Conservation (phyloP, 495 filamentous ascomycete species). For the Collariella sp. region DNA sequence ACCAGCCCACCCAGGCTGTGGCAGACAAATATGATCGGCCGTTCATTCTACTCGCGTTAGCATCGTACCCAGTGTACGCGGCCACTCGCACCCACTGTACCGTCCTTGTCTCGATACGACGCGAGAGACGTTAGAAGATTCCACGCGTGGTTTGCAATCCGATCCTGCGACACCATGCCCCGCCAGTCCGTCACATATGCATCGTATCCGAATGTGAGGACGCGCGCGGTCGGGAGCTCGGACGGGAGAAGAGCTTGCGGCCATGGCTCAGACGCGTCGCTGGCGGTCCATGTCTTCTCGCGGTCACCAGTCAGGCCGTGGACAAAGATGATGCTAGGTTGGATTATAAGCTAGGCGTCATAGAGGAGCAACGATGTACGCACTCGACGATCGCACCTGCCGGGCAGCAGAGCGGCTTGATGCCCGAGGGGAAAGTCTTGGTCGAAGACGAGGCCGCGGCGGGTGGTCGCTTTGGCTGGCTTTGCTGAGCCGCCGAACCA, state of each 20-base stretch:
- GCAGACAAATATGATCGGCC: conserved; percentile 27
- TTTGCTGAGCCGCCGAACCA: not conserved
- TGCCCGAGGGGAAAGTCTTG: conserved; percentile 3
- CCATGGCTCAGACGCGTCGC: not conserved
- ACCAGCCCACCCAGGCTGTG: conserved; percentile 36
- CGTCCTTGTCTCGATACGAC: conserved; percentile 12
- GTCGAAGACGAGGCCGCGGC: not conserved
- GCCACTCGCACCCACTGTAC: conserved; percentile 9
- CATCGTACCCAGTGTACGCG: too few relatives aligned
- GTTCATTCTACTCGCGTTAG: conserved; percentile 15
- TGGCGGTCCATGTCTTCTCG: conserved; percentile 4
- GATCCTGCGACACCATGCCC: conserved; percentile 14
- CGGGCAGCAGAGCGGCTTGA: not conserved
- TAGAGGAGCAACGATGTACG: not conserved
- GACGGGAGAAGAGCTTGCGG: conserved; percentile 3
- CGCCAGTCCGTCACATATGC: conserved; percentile 12
- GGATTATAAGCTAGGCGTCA: not conserved
- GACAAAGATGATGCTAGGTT: conserved; percentile 1
- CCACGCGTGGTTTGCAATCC: conserved; percentile 17
- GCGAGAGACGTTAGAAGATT: conserved; percentile 19
- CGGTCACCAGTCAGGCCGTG: conserved; percentile 6
- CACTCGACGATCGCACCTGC: conserved; percentile 1
- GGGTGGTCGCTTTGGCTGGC: not conserved
- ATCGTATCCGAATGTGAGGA: conserved; percentile 8
- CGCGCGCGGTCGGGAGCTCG: conserved; percentile 2